Evolutionary conservation across 2,329 filamentous ascomycete species (phyloP).

Genomic region (Neopestalotiopsis clavispora): DNA sequence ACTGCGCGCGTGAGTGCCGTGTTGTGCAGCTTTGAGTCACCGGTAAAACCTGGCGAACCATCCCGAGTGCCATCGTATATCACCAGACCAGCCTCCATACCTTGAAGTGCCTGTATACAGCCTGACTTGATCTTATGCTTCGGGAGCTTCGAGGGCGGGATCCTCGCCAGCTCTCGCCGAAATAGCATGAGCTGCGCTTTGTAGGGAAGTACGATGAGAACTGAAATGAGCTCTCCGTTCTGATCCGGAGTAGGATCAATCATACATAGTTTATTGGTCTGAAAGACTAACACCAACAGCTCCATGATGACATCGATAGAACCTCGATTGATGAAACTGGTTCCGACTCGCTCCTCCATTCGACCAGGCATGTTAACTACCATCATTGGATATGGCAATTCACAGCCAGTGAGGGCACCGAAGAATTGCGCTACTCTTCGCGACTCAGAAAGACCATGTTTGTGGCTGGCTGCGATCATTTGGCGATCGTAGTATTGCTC

Average conservation of each 20-base stretch:
- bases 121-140: background rate
- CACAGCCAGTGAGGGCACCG: no score
- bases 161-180: slow-evolving; percentile 66
- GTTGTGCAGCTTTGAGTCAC: background rate
- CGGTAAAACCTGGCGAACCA: background rate
- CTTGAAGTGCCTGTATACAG: background rate
- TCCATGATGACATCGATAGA: background rate
- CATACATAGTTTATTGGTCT: background rate
- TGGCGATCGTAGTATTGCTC: background rate
- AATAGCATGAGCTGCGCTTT: slow-evolving; percentile 69
- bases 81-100: background rate
- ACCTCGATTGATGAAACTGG: background rate
- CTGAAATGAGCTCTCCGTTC: background rate
- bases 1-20: background rate
- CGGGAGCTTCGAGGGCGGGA: slow-evolving; percentile 74
- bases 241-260: background rate
- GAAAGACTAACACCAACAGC: background rate
- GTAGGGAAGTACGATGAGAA: background rate
- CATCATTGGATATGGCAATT: no score
- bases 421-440: no score
- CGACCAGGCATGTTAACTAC: background rate
- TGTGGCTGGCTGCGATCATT: no score
- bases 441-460: no score
- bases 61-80: background rate
- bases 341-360: background rate